These are phyloP conservation scores for Arthroderma uncinatum DNA, from an alignment of 2,329 filamentous ascomycete species.

Conservation along the genomic window DNA sequence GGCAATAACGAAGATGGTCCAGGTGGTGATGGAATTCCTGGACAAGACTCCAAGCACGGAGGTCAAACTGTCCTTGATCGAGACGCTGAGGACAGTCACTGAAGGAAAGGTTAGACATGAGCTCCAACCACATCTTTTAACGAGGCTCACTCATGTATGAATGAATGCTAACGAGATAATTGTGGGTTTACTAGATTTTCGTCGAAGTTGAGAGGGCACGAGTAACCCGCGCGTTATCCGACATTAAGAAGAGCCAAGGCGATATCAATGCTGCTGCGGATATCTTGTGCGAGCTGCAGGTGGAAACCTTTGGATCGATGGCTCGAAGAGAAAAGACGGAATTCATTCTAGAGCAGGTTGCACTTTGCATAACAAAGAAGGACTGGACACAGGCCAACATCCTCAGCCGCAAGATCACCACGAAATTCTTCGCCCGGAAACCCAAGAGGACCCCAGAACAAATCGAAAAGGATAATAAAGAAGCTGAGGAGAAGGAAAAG, in stretches of 20 bases:
- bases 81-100: constrained; percentile 88
- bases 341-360: constrained; percentile 92
- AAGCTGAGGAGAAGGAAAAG: constrained; percentile 63
- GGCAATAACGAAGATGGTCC: constrained; percentile 97
- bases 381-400: constrained; percentile 96
- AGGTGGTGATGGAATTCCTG: constrained; percentile 85
- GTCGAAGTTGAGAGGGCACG: constrained; percentile 96
- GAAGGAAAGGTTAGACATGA: constrained; percentile 66
- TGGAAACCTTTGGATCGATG: constrained; percentile 99
- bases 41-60: constrained; percentile 75
- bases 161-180: not conserved
- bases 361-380: constrained; percentile 84
- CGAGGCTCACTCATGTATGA: not conserved
- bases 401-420: constrained; percentile 92
- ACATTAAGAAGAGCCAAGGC: constrained; percentile 95
- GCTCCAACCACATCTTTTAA: too few species aligned
- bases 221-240: constrained; percentile 84
- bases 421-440: constrained; percentile 78
- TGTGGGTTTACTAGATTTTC: constrained; percentile 56
- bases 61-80: constrained; percentile 84
- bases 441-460: constrained; percentile 83
- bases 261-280: constrained; percentile 84
- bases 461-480: constrained; percentile 81
- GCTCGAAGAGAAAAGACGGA: constrained; percentile 94
- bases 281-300: constrained; percentile 91